Conservation (phyloP, 2,329 filamentous ascomycete genomes). For the Cladosporium sp. region DNA sequence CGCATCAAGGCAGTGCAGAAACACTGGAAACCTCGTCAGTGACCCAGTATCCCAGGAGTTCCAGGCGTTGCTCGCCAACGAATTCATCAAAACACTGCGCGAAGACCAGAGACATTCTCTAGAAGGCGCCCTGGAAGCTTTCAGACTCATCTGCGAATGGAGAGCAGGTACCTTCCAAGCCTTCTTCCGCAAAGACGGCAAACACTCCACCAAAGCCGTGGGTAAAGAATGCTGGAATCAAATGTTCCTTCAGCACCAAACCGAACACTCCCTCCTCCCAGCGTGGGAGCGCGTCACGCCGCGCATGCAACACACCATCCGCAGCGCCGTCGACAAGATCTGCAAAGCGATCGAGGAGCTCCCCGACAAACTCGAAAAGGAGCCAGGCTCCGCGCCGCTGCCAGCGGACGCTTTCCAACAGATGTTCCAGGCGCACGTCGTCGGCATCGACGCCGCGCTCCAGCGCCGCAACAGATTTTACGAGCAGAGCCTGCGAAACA, state of each 20-base stretch:
- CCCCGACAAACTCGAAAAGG: not conserved
- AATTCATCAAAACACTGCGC: not conserved
- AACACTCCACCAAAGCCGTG: not conserved
- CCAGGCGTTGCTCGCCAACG: no score
- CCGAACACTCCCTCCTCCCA: not conserved
- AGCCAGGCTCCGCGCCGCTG: not conserved
- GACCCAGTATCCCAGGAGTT: no score
- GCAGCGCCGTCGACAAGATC: not conserved
- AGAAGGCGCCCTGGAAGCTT: not conserved
- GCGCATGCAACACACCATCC: not conserved
- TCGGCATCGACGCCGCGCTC: not conserved
- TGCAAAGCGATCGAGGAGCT: not conserved
- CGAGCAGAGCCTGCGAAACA: not conserved
- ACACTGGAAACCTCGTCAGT: no score
- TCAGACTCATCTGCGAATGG: not conserved
- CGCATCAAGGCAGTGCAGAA: not conserved
- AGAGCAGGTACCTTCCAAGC: not conserved
- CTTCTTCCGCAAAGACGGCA: slow-evolving; percentile 5
- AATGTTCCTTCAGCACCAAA: not conserved
- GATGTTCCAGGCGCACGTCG: not conserved
- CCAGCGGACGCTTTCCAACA: not conserved
- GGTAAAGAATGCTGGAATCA: slow-evolving; percentile 1
- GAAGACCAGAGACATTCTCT: not conserved
- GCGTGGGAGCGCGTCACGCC: not conserved
- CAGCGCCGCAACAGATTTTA: not conserved